A percentile compares a stretch with the other conserved stretches of the same genome.
Evolutionary conservation across 108 stramenopile genomes (phyloP).

Genomic region (Skeletonema potamos): DNA sequence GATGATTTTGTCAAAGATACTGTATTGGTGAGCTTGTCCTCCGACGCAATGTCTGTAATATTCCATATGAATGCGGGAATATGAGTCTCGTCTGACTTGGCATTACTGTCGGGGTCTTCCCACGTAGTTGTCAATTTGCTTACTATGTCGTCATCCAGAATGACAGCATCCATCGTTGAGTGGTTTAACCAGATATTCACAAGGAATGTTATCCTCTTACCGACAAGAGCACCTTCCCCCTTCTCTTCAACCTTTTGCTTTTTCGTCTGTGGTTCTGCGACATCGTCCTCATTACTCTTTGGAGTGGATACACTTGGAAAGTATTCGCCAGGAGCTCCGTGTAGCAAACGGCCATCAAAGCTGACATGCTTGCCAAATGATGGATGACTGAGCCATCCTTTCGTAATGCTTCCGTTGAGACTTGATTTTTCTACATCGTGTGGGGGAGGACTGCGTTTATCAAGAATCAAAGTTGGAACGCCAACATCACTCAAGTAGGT

Average conservation of each 20-base stretch:
- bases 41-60: slow-evolving; percentile 16
- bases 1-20: slow-evolving; percentile 12
- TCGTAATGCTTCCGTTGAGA: slow-evolving; percentile 62
- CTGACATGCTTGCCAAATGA: slow-evolving; percentile 80
- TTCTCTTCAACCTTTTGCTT: slow-evolving; percentile 31
- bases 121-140: slow-evolving; percentile 60
- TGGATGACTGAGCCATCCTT: slow-evolving; percentile 79
- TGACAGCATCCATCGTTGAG: slow-evolving; percentile 70
- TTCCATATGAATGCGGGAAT: slow-evolving; percentile 55
- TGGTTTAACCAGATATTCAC: slow-evolving; percentile 94
- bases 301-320: slow-evolving; percentile 49
- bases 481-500: slow-evolving; percentile 86
- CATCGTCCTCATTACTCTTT: neutral
- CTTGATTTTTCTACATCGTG: slow-evolving; percentile 57
- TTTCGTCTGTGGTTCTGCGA: neutral
- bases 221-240: neutral
- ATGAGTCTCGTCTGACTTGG: slow-evolving; percentile 35
- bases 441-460: slow-evolving; percentile 59
- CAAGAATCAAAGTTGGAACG: slow-evolving; percentile 80
- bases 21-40: slow-evolving; percentile 38
- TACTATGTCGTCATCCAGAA: slow-evolving; percentile 69
- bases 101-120: slow-evolving; percentile 22
- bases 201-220: slow-evolving; percentile 82
- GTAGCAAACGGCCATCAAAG: slow-evolving; percentile 88
- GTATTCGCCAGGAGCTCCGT: slow-evolving; percentile 86